Conservation (phyloP, 1,284 basidiomycete genomes). For the Austroboletus niveus region DNA sequence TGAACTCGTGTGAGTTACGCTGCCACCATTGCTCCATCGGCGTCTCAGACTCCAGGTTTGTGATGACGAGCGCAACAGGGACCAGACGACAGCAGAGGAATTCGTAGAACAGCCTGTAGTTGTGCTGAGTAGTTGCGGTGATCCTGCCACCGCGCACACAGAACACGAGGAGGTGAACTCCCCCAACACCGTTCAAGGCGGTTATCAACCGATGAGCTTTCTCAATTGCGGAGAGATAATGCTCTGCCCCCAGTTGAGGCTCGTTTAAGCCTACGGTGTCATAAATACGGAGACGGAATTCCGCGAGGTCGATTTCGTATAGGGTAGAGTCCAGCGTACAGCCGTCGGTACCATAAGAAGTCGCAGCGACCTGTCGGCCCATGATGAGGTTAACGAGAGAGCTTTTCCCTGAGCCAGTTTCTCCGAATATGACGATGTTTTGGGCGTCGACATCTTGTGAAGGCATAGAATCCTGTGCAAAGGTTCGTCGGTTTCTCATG, state of each 20-base stretch:
- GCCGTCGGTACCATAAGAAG: conserved; percentile 28
- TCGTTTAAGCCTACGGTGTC: conserved; percentile 33
- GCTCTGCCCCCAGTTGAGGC: conserved; percentile 27
- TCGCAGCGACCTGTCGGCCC: conserved; percentile 20
- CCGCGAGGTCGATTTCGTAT: conserved; percentile 19
- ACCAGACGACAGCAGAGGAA: conserved; percentile 29
- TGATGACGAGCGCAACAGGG: conserved; percentile 31
- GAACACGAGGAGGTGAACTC: conserved; percentile 31
- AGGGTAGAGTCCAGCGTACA: conserved; percentile 28
- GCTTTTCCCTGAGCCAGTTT: conserved; percentile 36
- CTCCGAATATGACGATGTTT: conserved; percentile 28
- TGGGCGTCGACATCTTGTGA: conserved; percentile 8
- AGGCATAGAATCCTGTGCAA: conserved; percentile 15
- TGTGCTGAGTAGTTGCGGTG: conserved; percentile 30
- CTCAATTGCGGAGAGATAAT: conserved; percentile 29
- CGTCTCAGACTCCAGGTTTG: conserved; percentile 28
- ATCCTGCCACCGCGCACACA: conserved; percentile 34
- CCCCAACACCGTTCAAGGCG: conserved; percentile 22
- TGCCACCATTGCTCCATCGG: conserved; percentile 32
- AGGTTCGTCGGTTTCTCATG: conserved; percentile 6
- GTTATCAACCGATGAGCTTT: conserved; percentile 26
- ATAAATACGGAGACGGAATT: conserved; percentile 21
- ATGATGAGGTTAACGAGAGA: conserved; percentile 33
- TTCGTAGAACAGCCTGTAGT: conserved; percentile 33
- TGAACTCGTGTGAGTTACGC: conserved; percentile 25